Conservation (phyloP, 2,329 filamentous ascomycete species). For the Sordariomycetes sp. region DNA sequence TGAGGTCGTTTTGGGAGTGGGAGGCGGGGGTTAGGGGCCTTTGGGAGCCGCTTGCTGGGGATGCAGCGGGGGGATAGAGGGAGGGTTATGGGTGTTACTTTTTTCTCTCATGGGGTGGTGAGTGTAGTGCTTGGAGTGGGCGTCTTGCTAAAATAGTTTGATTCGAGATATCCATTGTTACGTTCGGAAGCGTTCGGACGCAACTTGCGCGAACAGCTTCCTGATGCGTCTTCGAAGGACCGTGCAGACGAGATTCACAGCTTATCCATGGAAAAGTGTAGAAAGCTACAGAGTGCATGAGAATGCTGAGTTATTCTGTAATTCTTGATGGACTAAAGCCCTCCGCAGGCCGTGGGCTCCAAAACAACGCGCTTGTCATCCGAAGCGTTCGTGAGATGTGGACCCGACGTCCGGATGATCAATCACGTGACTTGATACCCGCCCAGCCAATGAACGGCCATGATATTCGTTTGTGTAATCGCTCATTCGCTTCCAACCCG, state of each 20-base stretch:
- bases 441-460: neutral
- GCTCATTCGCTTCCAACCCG: neutral
- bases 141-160: no score
- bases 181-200: no score
- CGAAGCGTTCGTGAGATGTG: neutral
- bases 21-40: slow-evolving; percentile 15
- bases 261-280: no score
- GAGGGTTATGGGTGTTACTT: neutral
- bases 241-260: no score
- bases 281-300: no score
- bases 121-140: neutral
- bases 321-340: neutral
- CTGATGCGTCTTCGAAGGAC: no score
- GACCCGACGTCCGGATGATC: neutral
- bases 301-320: no score
- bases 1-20: slow-evolving; percentile 21
- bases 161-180: no score
- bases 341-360: neutral
- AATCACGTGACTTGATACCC: neutral
- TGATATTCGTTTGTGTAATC: slow-evolving; percentile 4
- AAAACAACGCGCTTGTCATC: neutral
- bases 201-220: no score
- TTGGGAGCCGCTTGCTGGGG: neutral
- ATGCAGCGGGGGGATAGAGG: no score
- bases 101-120: neutral